Evolutionary conservation across 306 rosid species (phyloP).

Genomic region (Oxytropis ochrocephala): DNA sequence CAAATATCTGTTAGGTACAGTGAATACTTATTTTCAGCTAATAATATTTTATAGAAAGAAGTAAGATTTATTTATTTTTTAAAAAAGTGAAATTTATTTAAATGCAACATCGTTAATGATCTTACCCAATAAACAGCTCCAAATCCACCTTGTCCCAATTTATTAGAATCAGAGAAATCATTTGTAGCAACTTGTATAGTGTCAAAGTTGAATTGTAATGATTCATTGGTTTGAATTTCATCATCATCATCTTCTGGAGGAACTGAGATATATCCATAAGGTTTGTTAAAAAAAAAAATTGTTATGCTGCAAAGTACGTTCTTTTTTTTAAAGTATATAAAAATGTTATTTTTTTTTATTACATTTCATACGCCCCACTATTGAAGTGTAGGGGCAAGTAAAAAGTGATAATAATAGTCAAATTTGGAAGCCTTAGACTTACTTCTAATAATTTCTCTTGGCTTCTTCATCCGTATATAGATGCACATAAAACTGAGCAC

Average conservation of each 20-base stretch:
- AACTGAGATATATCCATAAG: neutral
- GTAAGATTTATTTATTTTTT: too few relatives aligned
- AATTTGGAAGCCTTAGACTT: neutral
- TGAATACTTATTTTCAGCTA: neutral
- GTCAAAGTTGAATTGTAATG: constrained; percentile 9
- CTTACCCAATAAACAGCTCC: constrained; percentile 19
- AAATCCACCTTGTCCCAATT: too few relatives aligned
- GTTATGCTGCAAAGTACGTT: neutral
- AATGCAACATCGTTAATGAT: too few relatives aligned
- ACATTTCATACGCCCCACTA: too few relatives aligned
- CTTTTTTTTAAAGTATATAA: neutral
- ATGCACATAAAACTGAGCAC: neutral
- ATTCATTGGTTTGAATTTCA: neutral
- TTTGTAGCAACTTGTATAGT: too few relatives aligned
- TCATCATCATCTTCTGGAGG: neutral
- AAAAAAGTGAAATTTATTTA: too few relatives aligned
- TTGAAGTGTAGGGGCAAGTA: too few relatives aligned
- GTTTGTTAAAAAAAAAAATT: neutral
- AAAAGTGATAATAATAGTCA: too few relatives aligned
- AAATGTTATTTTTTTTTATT: too few relatives aligned
- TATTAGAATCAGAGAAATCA: too few relatives aligned
- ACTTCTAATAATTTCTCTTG: neutral
- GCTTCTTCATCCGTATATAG: neutral
- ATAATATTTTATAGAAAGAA: neutral
- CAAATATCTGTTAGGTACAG: neutral